Evolutionary conservation across 2,329 filamentous ascomycete species (phyloP).

Genomic region (Colletotrichum sp.): DNA sequence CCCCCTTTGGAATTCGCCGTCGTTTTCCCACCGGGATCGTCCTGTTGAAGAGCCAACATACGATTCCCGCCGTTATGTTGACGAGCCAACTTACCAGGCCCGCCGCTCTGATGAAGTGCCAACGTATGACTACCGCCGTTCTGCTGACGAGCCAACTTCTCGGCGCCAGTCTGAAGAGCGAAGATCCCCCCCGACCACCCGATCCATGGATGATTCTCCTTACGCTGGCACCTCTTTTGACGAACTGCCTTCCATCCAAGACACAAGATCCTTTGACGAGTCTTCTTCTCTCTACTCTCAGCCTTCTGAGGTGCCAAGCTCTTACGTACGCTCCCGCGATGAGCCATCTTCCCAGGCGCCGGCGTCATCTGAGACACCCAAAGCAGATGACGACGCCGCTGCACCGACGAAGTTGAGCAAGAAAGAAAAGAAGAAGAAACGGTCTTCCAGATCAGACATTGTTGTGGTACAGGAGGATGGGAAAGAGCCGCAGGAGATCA

Average conservation of each 20-base stretch:
- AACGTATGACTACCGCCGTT: neutral
- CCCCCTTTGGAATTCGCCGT: neutral
- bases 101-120: neutral
- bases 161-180: neutral
- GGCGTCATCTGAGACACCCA: neutral
- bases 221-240: neutral
- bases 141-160: neutral
- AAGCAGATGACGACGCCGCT: conserved; percentile 23
- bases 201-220: neutral
- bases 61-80: neutral
- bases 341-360: neutral
- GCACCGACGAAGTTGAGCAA: conserved; percentile 31
- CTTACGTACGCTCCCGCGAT: neutral
- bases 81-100: neutral
- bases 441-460: conserved; percentile 30
- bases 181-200: neutral
- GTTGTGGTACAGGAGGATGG: conserved; percentile 28
- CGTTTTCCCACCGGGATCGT: neutral
- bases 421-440: conserved; percentile 46
- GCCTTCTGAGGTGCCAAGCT: neutral
- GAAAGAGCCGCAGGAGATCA: neutral
- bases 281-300: neutral
- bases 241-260: neutral
- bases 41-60: neutral
- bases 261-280: neutral